phyloP scores from a whole-genome alignment of 805 yeast species.

The Isabelozyma heimii region DNA sequence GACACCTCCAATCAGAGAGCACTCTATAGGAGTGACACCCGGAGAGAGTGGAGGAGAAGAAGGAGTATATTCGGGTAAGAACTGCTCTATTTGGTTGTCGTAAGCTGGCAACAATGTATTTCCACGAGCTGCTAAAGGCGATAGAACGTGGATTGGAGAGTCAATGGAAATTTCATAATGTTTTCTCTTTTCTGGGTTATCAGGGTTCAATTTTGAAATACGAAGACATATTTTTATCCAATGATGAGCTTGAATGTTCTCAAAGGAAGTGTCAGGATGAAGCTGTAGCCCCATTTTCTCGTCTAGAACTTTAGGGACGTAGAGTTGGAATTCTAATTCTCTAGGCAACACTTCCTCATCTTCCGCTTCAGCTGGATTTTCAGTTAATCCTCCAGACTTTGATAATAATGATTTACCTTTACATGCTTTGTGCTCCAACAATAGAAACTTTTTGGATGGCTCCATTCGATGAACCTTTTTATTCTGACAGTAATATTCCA shows the following conservation, averaged over 20 bases:
- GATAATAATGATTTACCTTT: constrained; percentile 47
- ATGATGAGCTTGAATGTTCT: constrained; percentile 83
- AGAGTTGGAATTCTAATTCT: constrained; percentile 84
- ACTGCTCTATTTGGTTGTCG: constrained; percentile 24
- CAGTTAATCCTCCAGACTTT: constrained; percentile 26
- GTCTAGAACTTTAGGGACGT: constrained; percentile 68
- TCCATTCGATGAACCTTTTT: constrained; percentile 90
- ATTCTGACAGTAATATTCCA: constrained; percentile 84
- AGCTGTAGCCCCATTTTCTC: constrained; percentile 46
- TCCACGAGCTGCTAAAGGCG: constrained; percentile 76
- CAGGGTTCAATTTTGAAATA: constrained; percentile 64
- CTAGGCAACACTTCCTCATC: constrained; percentile 63
- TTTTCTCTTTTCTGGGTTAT: constrained; percentile 59
- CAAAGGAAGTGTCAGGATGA: constrained; percentile 85
- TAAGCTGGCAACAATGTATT: constrained; percentile 77
- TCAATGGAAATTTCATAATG: constrained; percentile 95
- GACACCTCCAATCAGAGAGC: constrained; percentile 3
- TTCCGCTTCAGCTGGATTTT: constrained; percentile 28
- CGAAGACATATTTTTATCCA: constrained; percentile 92
- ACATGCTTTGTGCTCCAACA: constrained; percentile 76
- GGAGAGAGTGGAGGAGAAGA: constrained; percentile 55
- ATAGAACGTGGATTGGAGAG: constrained; percentile 84
- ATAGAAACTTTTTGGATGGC: constrained; percentile 76
- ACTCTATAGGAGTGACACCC: constrained; percentile 47
- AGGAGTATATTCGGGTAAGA: constrained; percentile 22